phyloP scores from a whole-genome alignment of 768 basidiomycete genomes.

The Tylopilus rubrobrunneus region DNA sequence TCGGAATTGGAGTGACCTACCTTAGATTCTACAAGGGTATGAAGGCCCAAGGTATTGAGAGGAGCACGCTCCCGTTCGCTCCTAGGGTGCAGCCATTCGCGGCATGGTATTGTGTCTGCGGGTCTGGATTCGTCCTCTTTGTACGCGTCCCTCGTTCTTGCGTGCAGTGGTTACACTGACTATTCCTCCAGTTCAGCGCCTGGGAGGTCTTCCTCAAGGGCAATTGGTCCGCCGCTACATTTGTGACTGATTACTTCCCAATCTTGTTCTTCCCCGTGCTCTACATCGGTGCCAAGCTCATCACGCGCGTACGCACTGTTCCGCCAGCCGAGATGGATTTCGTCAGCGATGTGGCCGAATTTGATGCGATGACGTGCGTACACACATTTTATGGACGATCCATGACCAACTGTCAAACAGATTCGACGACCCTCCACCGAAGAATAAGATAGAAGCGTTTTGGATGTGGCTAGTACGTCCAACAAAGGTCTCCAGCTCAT shows the following conservation, averaged over 20 bases:
- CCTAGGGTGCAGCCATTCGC: slow-evolving; percentile 40
- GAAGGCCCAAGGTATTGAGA: slow-evolving; percentile 46
- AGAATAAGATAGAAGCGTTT: slow-evolving; percentile 25
- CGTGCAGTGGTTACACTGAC: not conserved
- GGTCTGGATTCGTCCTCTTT: slow-evolving; percentile 28
- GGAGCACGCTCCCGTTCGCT: slow-evolving; percentile 43
- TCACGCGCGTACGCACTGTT: slow-evolving; percentile 12
- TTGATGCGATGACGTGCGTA: slow-evolving; percentile 29
- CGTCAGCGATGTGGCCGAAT: slow-evolving; percentile 22
- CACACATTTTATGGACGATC: not conserved
- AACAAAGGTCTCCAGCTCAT: not conserved
- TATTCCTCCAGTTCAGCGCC: slow-evolving; percentile 33
- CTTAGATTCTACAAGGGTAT: slow-evolving; percentile 45
- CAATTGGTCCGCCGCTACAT: slow-evolving; percentile 35
- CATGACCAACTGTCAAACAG: slow-evolving; percentile 7
- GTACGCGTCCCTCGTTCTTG: slow-evolving; percentile 26
- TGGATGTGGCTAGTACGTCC: slow-evolving; percentile 29
- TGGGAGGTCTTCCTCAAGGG: slow-evolving; percentile 41
- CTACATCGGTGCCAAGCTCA: slow-evolving; percentile 32
- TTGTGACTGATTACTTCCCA: slow-evolving; percentile 43
- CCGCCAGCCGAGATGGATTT: slow-evolving; percentile 27
- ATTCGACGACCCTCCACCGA: slow-evolving; percentile 26
- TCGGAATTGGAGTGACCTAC: slow-evolving; percentile 44
- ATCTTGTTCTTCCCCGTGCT: slow-evolving; percentile 45
- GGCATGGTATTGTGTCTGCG: slow-evolving; percentile 35